Conservation (phyloP, 768 basidiomycete genomes). For the Pseudohyphozyma bogoriensis region DNA sequence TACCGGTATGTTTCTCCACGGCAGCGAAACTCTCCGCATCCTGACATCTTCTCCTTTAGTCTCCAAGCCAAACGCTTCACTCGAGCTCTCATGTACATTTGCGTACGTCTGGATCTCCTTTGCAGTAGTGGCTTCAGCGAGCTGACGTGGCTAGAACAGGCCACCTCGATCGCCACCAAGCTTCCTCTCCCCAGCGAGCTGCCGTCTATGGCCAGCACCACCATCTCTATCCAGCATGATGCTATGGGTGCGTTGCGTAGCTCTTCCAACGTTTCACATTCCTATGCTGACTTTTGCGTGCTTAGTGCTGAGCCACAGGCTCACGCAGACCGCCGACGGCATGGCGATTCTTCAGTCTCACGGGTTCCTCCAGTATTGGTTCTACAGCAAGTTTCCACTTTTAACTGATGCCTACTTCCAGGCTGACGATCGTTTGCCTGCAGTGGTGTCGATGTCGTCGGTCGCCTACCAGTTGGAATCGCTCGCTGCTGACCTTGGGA, state of each 20-base stretch:
- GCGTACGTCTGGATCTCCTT: no score
- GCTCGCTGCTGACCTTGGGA: background rate
- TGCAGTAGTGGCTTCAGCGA: no score
- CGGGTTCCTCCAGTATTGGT: background rate
- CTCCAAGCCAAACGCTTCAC: conserved; percentile 21
- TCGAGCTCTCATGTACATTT: conserved; percentile 26
- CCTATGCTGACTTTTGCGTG: background rate
- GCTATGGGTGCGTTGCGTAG: background rate
- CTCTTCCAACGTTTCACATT: background rate
- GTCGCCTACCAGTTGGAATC: background rate
- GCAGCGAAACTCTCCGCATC: background rate
- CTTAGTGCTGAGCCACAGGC: background rate
- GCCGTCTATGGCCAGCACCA: conserved; percentile 11
- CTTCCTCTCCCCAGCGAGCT: conserved; percentile 30
- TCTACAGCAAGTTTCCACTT: no score
- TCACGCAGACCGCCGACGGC: background rate
- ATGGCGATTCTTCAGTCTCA: background rate
- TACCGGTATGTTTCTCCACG: conserved; percentile 26
- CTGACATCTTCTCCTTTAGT: background rate
- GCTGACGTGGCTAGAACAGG: no score
- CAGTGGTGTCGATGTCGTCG: background rate
- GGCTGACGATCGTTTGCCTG: background rate
- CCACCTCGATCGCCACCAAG: conserved; percentile 32
- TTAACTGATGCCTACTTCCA: no score
- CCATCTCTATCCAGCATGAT: conserved; percentile 25